These are phyloP conservation scores for Backusella australiensis DNA, from an alignment of 192 early-diverging fungal genomes.

Conservation along the genomic window DNA sequence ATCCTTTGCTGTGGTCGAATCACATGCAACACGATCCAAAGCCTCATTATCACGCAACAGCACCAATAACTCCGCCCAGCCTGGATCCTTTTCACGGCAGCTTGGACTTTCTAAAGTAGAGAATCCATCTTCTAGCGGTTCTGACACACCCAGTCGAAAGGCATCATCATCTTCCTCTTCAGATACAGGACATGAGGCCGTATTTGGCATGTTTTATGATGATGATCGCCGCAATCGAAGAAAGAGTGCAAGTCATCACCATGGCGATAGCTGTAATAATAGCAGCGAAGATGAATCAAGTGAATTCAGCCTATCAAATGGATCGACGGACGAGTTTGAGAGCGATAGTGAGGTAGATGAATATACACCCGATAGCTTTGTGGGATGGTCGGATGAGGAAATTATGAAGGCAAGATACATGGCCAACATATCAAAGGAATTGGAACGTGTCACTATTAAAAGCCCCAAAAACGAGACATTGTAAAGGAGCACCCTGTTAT, in stretches of 20 bases:
- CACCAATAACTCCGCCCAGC: background rate
- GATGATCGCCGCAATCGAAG: constrained; percentile 4
- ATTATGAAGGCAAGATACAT: constrained; percentile 23
- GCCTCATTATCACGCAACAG: background rate
- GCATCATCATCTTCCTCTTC: background rate
- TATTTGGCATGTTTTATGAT: constrained; percentile 27
- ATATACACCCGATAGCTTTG: constrained; percentile 4
- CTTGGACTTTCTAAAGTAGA: background rate
- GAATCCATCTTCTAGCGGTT: background rate
- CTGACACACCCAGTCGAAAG: background rate
- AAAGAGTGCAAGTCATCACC: background rate
- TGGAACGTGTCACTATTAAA: background rate
- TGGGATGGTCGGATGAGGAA: constrained; percentile 30
- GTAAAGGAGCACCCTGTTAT: too few relatives aligned
- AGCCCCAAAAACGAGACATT: background rate
- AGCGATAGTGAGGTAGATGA: constrained; percentile 11
- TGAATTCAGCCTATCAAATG: background rate
- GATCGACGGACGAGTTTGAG: constrained; percentile 13
- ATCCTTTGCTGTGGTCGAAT: constrained; percentile 58
- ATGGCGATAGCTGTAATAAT: background rate
- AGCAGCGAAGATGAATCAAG: background rate
- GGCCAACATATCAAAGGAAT: constrained; percentile 6
- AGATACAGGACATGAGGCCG: constrained; percentile 21
- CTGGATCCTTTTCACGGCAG: background rate
- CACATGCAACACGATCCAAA: constrained; percentile 10